Percentiles rank a stretch among this genome's conserved stretches.
These are phyloP conservation scores for Stephania yunnanensis DNA, from an alignment of 164 flowering plant genomes.

Conservation along the genomic window DNA sequence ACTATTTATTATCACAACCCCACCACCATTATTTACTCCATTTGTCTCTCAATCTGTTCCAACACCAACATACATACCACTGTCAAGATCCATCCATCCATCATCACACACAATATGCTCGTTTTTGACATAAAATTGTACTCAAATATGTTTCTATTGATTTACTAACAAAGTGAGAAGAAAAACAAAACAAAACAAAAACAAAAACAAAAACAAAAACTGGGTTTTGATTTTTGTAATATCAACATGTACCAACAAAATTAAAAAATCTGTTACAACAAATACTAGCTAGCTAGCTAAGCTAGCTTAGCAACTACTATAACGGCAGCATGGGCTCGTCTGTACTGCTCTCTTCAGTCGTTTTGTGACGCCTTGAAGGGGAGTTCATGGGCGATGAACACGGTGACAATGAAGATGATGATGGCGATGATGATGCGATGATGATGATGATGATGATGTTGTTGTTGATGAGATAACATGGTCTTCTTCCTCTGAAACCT, in stretches of 20 bases:
- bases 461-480: constrained; percentile 5
- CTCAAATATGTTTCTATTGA: not conserved
- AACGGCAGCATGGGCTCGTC: not conserved
- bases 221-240: not conserved
- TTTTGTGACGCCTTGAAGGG: constrained; percentile 13
- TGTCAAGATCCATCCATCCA: no score
- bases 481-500: not conserved
- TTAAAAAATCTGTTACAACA: no score
- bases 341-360: not conserved
- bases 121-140: not conserved
- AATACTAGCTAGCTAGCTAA: no score
- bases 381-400: constrained; percentile 16
- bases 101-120: no score
- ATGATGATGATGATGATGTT: constrained; percentile 10
- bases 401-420: constrained; percentile 5
- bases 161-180: not conserved
- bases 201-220: not conserved
- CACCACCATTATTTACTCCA: not conserved
- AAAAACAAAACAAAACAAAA: not conserved
- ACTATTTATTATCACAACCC: not conserved
- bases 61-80: no score
- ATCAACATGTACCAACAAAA: not conserved
- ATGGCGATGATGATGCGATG: constrained; percentile 17
- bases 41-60: not conserved
- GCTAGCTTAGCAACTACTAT: not conserved